Base-by-base conservation (phyloP, 1,284 basidiomycete genomes). In the Leccinum pallidistipes region DNA sequence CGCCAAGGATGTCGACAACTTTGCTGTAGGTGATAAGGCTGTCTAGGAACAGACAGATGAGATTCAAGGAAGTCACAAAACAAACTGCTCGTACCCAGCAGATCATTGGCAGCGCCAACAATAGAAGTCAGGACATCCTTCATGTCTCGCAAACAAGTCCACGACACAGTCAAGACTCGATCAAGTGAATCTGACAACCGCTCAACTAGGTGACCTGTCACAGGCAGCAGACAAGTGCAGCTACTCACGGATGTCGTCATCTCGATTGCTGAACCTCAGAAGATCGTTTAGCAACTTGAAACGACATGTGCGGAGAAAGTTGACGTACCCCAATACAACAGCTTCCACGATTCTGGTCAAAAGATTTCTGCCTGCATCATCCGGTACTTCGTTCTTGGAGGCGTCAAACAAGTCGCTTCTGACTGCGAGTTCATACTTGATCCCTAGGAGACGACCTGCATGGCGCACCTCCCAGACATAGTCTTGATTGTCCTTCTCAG, bases 381-480 rank as follows among this genome's bases (percentile, higher is more conserved):
- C 70, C 6, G 70, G 66, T n/a, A 73, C 74, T 47, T 70, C 72
- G 27, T 76, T 74, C 68, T 80, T 68, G 16, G 70, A 67, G 8
- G 69, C 66, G 57, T 86, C 84, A 63, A 98, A 87, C 34, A 97
- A 77, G 72, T 97, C 95, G 58, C 82, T 85, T 67, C 95, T 81
- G 27, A 98, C 95, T 11, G 96, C 95, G 32, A 99, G 95, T 75
- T 98, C 94, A 74, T 99, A 99, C 78, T 97, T 98, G 75, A 99
- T 87, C 1, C 97, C 97, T 3, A 99, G 83, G 58, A 99, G 78
- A 21, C 21, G 21, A 34, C 97, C 97, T 3, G 97, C 97, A 78
- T 99, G 97, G 55, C 97, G 84, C 56, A 99, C 92, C 77, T 99
- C 95, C 97, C 97, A 99, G 5, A 96, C 86, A 76, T 97, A 95